Base-by-base conservation (phyloP, 306 rosid genomes). In the Gillenia trifoliata region DNA sequence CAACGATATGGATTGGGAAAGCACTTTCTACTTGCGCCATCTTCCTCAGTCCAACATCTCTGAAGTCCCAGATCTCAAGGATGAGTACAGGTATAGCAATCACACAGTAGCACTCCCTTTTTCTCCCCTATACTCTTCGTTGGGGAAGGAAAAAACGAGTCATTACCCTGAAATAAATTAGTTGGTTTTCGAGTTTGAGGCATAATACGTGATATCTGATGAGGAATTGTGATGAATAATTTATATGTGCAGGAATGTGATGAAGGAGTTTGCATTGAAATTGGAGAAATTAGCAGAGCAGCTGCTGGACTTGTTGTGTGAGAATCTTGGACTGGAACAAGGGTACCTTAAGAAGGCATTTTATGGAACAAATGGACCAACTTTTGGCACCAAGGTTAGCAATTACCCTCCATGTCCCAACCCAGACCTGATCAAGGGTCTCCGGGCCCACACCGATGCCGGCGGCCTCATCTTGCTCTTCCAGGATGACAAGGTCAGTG, bases 401-500 rank as follows among this genome's bases (percentile, higher is more conserved):
- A 91, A 93, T 80, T 93, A 93, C 82, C 97, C 98, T 11, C 89
- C 90, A 0, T 93, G 98, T 36, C 98, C 97, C 1, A 86, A 88
- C 16, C 97, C 97, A 8, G 93, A 89, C 29, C 80, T 89, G 60
- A 90, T 93, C 71, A 93, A 91, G 84, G 98, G 98, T 52, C 98
- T 93, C 55, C 81, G 98, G 1, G 88, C 97, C 28, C 98, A 93
- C 81, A 93, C 98, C 19, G 98, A 93, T 50, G 98, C 98, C 3
- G 97, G 98, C 1, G 97, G 98, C 25, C 82, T 93, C 47, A 84
- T 93, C 86, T 88, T 93, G 8, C 92, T 93, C 67, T 89, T 93
- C 84, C 98, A 93, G 64, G 97, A 91, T 25, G 91, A 93, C 83
- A 89, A 88, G 81, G 97, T 93, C 74, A 88, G 97, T 72, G 98